Conservation (phyloP, 768 basidiomycete species). For the Podaxis mareebaensis region DNA sequence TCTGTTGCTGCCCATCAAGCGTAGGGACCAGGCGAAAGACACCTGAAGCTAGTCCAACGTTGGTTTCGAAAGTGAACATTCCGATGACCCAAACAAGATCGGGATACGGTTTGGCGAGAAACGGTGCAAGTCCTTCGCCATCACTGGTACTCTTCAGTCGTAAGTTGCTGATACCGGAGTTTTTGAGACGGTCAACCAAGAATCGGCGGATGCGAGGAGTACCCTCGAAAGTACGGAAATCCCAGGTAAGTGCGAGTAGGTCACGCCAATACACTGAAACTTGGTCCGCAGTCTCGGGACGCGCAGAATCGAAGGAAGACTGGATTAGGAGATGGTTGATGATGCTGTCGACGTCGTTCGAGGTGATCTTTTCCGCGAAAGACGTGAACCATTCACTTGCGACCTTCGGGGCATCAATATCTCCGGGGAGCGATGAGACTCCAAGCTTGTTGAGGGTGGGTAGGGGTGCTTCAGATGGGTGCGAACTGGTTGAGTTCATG, state of each 20-base stretch:
- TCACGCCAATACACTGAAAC: conserved; percentile 51
- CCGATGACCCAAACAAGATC: conserved; percentile 49
- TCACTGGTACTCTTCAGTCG: conserved; percentile 6
- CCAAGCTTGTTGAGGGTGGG: conserved; percentile 34
- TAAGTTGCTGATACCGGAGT: conserved; percentile 24
- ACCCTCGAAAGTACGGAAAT: conserved; percentile 57
- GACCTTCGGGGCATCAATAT: conserved; percentile 30
- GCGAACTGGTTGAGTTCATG: neutral
- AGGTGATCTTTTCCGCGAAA: conserved; percentile 20
- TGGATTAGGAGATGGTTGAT: conserved; percentile 25
- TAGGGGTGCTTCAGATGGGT: conserved; percentile 27
- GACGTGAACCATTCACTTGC: conserved; percentile 30
- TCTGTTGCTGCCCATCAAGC: conserved; percentile 9
- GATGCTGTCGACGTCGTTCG: conserved; percentile 25
- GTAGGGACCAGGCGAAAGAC: conserved; percentile 46
- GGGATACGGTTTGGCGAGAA: conserved; percentile 25
- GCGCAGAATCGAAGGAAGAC: conserved; percentile 28
- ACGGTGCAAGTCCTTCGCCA: neutral
- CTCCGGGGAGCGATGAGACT: conserved; percentile 26
- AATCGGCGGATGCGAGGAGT: conserved; percentile 38
- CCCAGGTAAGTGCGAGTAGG: conserved; percentile 63
- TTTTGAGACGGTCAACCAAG: conserved; percentile 42
- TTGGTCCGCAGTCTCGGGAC: conserved; percentile 18
- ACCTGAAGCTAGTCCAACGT: conserved; percentile 41
- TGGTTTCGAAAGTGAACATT: conserved; percentile 47